Conservation (phyloP, 768 basidiomycete genomes). For the Hemileccinum rubropunctum region DNA sequence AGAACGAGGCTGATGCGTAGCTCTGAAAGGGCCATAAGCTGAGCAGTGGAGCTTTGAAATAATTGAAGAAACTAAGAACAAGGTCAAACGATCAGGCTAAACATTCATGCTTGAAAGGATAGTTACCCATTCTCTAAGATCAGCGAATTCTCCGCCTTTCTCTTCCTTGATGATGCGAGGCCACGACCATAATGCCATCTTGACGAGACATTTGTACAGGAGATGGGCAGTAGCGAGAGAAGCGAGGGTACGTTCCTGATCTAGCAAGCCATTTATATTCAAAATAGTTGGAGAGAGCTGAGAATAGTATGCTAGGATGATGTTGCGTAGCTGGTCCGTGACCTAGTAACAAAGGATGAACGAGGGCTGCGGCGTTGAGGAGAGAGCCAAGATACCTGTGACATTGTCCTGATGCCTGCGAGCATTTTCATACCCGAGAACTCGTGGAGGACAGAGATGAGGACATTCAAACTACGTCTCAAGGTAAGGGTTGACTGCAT, state of each 20-base stretch:
- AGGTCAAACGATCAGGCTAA: slow-evolving; percentile 1
- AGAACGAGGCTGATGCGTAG: slow-evolving; percentile 55
- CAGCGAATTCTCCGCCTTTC: slow-evolving; percentile 38
- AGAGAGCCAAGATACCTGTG: slow-evolving; percentile 40
- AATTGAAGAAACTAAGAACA: slow-evolving; percentile 53
- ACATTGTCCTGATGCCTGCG: slow-evolving; percentile 64
- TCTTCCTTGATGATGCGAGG: slow-evolving; percentile 42
- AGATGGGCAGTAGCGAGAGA: slow-evolving; percentile 61
- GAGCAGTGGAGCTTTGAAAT: slow-evolving; percentile 57
- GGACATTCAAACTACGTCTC: slow-evolving; percentile 57
- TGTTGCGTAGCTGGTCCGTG: slow-evolving; percentile 39
- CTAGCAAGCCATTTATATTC: slow-evolving; percentile 34
- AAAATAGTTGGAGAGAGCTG: slow-evolving; percentile 40
- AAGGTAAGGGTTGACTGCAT: slow-evolving; percentile 47
- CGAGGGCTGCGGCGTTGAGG: not conserved
- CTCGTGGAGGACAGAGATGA: slow-evolving; percentile 70
- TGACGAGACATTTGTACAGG: slow-evolving; percentile 71
- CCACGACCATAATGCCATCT: slow-evolving; percentile 75
- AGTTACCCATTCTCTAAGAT: slow-evolving; percentile 55
- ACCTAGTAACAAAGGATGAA: slow-evolving; percentile 16
- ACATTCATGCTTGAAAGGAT: not conserved
- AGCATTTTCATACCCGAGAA: slow-evolving; percentile 69
- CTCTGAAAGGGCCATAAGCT: slow-evolving; percentile 53
- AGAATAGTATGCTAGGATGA: slow-evolving; percentile 63
- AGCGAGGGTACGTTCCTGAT: slow-evolving; percentile 38